These are phyloP conservation scores for Calonectria hongkongensis DNA, from an alignment of 2,329 filamentous ascomycete species.

Conservation along the genomic window DNA sequence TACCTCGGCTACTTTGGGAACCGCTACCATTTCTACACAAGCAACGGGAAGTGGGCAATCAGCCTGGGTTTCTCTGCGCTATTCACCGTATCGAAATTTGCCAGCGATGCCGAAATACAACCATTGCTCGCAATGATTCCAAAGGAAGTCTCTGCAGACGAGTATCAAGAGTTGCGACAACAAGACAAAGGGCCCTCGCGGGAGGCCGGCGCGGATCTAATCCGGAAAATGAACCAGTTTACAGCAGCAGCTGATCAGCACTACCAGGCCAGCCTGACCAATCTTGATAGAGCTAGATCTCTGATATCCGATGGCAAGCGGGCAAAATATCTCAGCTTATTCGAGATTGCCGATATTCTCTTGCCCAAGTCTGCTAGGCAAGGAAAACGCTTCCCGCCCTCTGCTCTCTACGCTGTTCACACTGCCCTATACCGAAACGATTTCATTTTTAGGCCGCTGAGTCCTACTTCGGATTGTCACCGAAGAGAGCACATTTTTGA, in stretches of 20 bases:
- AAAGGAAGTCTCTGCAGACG: constrained; percentile 51
- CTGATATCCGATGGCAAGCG: constrained; percentile 62
- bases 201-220: constrained; percentile 63
- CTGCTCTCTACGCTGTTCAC: constrained; percentile 82
- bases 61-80: constrained; percentile 64
- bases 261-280: constrained; percentile 68
- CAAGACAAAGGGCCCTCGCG: constrained; percentile 66
- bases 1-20: constrained; percentile 72
- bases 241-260: constrained; percentile 63
- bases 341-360: constrained; percentile 69
- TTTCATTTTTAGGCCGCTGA: constrained; percentile 74
- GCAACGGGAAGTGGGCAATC: constrained; percentile 69
- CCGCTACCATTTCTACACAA: constrained; percentile 73
- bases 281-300: constrained; percentile 67
- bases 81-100: constrained; percentile 72
- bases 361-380: constrained; percentile 61
- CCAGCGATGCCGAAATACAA: constrained; percentile 62
- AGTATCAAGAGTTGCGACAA: constrained; percentile 57
- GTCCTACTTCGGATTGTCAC: constrained; percentile 67
- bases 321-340: constrained; percentile 68
- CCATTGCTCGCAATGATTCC: constrained; percentile 60
- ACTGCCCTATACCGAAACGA: constrained; percentile 77
- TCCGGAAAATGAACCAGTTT: constrained; percentile 70
- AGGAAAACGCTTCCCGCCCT: constrained; percentile 63
- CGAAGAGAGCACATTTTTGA: constrained; percentile 76